Percentiles rank a stretch among this genome's conserved stretches.
These are phyloP conservation scores for Strigomonas galati DNA, from an alignment of 208 protist species.

Conservation along the genomic window DNA sequence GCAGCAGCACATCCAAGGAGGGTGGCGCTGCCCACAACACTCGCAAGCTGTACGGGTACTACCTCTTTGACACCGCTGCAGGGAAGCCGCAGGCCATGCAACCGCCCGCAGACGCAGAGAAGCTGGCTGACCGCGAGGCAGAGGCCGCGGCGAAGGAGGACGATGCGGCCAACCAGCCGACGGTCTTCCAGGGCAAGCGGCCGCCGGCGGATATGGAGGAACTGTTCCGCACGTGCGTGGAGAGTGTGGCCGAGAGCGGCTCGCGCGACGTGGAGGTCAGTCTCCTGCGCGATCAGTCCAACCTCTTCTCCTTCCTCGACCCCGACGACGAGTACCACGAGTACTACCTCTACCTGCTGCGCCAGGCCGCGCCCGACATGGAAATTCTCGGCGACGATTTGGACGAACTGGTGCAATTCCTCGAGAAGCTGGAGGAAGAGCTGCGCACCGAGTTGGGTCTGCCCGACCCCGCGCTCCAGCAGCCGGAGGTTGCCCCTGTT, in stretches of 20 bases:
- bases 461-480: slow-evolving; percentile 4
- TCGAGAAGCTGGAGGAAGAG: slow-evolving; percentile 65
- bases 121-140: neutral
- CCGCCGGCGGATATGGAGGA: slow-evolving; percentile 63
- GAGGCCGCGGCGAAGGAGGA: slow-evolving; percentile 2
- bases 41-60: slow-evolving; percentile 34
- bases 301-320: slow-evolving; percentile 79
- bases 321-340: slow-evolving; percentile 82
- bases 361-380: slow-evolving; percentile 66
- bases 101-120: slow-evolving; percentile 4
- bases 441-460: slow-evolving; percentile 56
- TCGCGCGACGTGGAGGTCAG: slow-evolving; percentile 67
- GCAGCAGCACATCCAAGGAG: too few species aligned
- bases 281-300: slow-evolving; percentile 68
- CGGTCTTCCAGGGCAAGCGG: slow-evolving; percentile 55
- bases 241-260: slow-evolving; percentile 51
- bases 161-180: slow-evolving; percentile 14
- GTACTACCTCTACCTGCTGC: slow-evolving; percentile 85
- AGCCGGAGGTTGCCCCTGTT: slow-evolving; percentile 10
- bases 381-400: slow-evolving; percentile 83
- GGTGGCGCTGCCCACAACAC: too few species aligned
- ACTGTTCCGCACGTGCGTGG: slow-evolving; percentile 56
- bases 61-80: slow-evolving; percentile 15
- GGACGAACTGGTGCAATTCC: slow-evolving; percentile 73
- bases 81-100: slow-evolving; percentile 16